Base-by-base conservation (phyloP, 768 basidiomycete genomes). In the Pisolithus albus region DNA sequence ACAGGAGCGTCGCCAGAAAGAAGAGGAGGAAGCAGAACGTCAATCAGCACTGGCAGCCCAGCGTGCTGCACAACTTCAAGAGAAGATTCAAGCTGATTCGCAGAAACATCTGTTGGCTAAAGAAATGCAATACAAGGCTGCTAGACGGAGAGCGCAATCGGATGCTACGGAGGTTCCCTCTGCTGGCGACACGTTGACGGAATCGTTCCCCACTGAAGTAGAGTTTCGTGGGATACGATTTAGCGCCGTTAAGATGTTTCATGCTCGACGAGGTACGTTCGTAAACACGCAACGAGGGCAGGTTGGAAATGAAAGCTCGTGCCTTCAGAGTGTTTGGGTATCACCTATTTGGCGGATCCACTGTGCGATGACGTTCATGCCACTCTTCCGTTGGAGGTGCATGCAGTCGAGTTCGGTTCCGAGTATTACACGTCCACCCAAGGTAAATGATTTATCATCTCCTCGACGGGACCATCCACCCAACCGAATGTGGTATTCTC, bases 331-430 rank as follows among this genome's bases (percentile, higher is more conserved):
- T 75, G 74, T 40, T 69, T 89, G 28, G 87, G 86, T 1, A 81
- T 77, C 9, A 71, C 79, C 0, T 90, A 85, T 66, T 72, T 82
- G 50, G 88, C 86, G 0, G 87, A 89, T 53, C 88, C 89, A 7
- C 67, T 91, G 15, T 81, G 81, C 60, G 86, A 89, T 52, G 79
- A 84, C 54, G 70, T 78, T 15, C 70, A 76, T 52, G 70, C 70
- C n/a, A 75, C 76, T 2, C 66, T 81, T 15, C 80, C 83, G 23
- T 72, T 92, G 5, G 88, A 90, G 58, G 70, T 92, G 9, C 77
- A 83, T 58, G 69, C 81, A 5, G 74, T 88, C 21, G 75, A 75
- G 16, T 92, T 92, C 59, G 72, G 77, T 44, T 76, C 84, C 1
- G 72, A 75, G 18, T 89, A 91, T 61, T 92, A 92, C 61, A 70